Conservation (phyloP, 306 rosid species). For the Cotoneaster glaucophyllus region DNA sequence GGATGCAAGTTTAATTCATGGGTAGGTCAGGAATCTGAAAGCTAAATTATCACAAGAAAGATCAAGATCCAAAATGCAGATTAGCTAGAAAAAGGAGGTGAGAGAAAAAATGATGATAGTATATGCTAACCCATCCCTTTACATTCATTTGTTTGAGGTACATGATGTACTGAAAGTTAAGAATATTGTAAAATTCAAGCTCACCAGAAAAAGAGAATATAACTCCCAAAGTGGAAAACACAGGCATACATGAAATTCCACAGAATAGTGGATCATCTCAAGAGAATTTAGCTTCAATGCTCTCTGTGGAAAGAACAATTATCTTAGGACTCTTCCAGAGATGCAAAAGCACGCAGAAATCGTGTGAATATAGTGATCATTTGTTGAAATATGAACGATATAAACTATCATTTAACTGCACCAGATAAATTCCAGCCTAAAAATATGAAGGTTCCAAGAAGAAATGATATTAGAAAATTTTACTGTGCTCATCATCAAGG, state of each 20-base stretch:
- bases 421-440: not conserved
- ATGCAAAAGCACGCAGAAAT: not conserved
- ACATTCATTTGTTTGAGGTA: not conserved
- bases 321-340: not conserved
- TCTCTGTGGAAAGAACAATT: not conserved
- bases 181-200: not conserved
- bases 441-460: not conserved
- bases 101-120: not conserved
- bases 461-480: not conserved
- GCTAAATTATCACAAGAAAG: not conserved
- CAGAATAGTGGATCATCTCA: not conserved
- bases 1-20: not conserved
- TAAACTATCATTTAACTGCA: not conserved
- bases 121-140: not conserved
- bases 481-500: not conserved
- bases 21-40: not conserved
- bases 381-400: not conserved
- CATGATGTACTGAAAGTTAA: not conserved
- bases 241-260: not conserved
- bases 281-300: not conserved
- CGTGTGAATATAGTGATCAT: not conserved
- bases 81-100: not conserved
- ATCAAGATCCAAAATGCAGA: not conserved
- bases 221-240: not conserved
- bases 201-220: not conserved